Evolutionary conservation across 176 grass and related monocot species (phyloP).

Genomic region (Aegilops tauschii): DNA sequence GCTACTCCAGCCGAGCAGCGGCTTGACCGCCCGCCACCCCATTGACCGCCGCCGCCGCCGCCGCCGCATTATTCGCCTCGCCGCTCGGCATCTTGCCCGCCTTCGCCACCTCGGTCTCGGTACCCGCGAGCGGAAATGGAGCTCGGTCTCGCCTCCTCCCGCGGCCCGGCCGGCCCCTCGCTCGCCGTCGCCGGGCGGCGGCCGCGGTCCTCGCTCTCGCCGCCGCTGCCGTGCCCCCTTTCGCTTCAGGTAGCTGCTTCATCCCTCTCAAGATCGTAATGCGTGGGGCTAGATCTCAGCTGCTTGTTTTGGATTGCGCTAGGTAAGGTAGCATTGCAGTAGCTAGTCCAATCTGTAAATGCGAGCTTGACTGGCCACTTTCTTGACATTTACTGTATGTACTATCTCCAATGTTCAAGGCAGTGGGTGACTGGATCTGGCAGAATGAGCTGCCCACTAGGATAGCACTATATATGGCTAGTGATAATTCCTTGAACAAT

Average conservation of each 20-base stretch:
- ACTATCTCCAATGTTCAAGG: too few species aligned
- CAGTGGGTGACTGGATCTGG: neutral
- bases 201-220: neutral
- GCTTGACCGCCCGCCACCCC: neutral
- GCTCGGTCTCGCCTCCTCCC: slow-evolving; percentile 19
- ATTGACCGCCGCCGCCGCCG: slow-evolving; percentile 10
- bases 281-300: neutral
- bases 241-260: slow-evolving; percentile 15
- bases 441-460: neutral
- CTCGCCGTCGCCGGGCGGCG: neutral
- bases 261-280: neutral
- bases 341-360: neutral
- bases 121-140: slow-evolving; percentile 26
- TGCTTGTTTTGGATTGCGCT: neutral
- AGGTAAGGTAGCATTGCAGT: neutral
- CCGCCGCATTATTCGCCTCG: neutral
- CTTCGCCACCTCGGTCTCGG: neutral
- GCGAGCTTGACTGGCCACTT: neutral
- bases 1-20: neutral
- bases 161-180: neutral
- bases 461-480: neutral
- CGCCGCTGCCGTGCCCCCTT: neutral
- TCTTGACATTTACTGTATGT: too few species aligned
- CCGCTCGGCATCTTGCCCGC: neutral
- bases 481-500: neutral